Percentiles rank a stretch among this genome's conserved stretches.
Evolutionary conservation across 345 rosid genomes (phyloP).

Genomic region (Aquilaria sinensis): DNA sequence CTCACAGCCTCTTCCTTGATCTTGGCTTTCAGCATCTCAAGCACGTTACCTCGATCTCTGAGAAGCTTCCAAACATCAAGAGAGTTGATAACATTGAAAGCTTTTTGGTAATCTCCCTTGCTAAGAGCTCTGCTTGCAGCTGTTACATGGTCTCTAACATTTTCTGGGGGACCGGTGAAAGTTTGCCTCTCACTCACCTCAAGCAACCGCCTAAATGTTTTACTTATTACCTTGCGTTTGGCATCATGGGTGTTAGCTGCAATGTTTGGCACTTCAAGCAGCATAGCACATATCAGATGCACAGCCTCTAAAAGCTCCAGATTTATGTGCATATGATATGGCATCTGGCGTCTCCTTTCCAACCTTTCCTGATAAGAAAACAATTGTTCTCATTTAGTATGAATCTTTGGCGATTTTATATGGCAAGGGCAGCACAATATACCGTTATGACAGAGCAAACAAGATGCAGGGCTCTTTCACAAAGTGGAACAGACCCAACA

Average conservation of each 20-base stretch:
- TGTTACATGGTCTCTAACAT: slow-evolving; percentile 84
- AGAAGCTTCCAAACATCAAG: slow-evolving; percentile 85
- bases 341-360: slow-evolving; percentile 94
- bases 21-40: slow-evolving; percentile 66
- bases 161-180: slow-evolving; percentile 81
- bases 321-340: slow-evolving; percentile 95
- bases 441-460: too few relatives aligned
- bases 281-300: slow-evolving; percentile 87
- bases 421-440: too few relatives aligned
- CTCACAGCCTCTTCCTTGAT: slow-evolving; percentile 86
- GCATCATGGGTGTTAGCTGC: slow-evolving; percentile 64
- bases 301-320: slow-evolving; percentile 94
- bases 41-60: slow-evolving; percentile 44
- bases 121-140: slow-evolving; percentile 75
- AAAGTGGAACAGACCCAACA: too few relatives aligned
- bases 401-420: too few relatives aligned
- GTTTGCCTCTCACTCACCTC: slow-evolving; percentile 77
- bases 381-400: neutral
- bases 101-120: slow-evolving; percentile 69
- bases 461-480: too few relatives aligned
- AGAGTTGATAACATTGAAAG: slow-evolving; percentile 54
- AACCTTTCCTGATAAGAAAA: slow-evolving; percentile 55
- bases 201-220: slow-evolving; percentile 69
- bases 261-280: slow-evolving; percentile 90
- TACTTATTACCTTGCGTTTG: slow-evolving; percentile 70